A percentile compares a stretch with the other conserved stretches of the same genome.
phyloP scores from a whole-genome alignment of 2,329 filamentous ascomycete genomes.

The Ceratocystiopsis minuta region DNA sequence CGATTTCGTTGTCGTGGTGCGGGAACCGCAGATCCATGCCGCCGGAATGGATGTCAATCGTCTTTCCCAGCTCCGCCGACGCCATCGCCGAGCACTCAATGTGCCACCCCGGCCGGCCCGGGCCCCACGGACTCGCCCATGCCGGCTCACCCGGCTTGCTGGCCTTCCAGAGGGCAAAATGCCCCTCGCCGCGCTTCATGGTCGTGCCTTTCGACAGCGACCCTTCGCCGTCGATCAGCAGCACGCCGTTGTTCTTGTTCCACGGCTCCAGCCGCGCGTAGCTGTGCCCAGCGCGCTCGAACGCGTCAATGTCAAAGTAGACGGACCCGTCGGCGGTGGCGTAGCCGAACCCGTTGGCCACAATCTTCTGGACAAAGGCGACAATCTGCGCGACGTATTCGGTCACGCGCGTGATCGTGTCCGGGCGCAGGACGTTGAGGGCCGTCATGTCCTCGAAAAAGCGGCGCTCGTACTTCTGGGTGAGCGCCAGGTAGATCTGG shows the following conservation, averaged over 20 bases:
- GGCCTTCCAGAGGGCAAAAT: slow-evolving; percentile 52
- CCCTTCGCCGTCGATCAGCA: slow-evolving; percentile 51
- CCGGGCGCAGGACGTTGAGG: slow-evolving; percentile 46
- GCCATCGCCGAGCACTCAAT: slow-evolving; percentile 63
- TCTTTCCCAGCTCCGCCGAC: slow-evolving; percentile 42
- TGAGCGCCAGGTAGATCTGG: slow-evolving; percentile 48
- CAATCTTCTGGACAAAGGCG: slow-evolving; percentile 44
- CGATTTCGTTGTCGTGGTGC: slow-evolving; percentile 45
- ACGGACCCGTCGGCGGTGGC: slow-evolving; percentile 40
- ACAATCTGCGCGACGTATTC: slow-evolving; percentile 48
- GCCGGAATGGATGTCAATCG: slow-evolving; percentile 55
- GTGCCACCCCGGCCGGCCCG: slow-evolving; percentile 53
- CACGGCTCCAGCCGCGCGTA: slow-evolving; percentile 55
- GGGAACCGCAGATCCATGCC: slow-evolving; percentile 42
- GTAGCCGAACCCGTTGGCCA: slow-evolving; percentile 49
- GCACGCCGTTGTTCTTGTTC: slow-evolving; percentile 44
- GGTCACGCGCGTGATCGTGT: slow-evolving; percentile 47
- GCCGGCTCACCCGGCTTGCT: slow-evolving; percentile 30
- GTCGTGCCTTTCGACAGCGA: slow-evolving; percentile 37
- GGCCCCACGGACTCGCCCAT: slow-evolving; percentile 51
- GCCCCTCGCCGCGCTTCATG: slow-evolving; percentile 43
- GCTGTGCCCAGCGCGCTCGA: slow-evolving; percentile 43
- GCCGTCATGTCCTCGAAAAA: slow-evolving; percentile 50
- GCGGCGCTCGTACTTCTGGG: slow-evolving; percentile 44
- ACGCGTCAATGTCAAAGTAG: slow-evolving; percentile 54